Evolutionary conservation across 208 protist species (phyloP).

Genomic region (Tetramitus jugosus): DNA sequence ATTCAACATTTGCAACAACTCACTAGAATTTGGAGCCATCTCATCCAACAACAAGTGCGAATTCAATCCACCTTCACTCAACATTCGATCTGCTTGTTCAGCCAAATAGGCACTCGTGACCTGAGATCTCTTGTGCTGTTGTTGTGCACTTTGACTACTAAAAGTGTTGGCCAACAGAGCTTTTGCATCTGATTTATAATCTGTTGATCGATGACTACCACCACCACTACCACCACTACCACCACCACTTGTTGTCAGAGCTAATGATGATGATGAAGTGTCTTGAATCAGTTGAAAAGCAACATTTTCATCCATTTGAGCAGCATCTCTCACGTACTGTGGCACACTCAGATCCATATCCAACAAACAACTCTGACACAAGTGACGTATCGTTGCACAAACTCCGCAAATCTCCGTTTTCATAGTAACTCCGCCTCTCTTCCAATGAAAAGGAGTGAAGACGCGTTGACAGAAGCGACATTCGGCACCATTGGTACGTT

Average conservation of each 20-base stretch:
- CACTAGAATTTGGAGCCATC: no score
- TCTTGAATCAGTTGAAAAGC: background rate
- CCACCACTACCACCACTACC: background rate
- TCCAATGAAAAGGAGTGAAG: background rate
- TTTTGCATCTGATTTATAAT: no score
- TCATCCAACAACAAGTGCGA: background rate
- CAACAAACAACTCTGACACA: background rate
- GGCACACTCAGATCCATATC: conserved; percentile 6
- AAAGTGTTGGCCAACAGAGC: no score
- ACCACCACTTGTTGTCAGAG: background rate
- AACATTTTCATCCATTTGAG: background rate
- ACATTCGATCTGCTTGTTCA: background rate
- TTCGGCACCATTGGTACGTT: background rate
- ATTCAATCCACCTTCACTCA: background rate
- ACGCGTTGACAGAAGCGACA: background rate
- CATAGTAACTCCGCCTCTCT: background rate
- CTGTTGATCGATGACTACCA: no score
- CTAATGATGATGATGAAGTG: background rate
- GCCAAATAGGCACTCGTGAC: background rate
- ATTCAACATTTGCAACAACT: no score
- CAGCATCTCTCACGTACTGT: background rate
- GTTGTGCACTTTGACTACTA: no score
- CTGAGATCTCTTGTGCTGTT: no score
- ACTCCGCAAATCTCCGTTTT: conserved; percentile 2
- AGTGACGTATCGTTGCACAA: background rate